Base-by-base conservation (phyloP, 2,329 filamentous ascomycete species). In the Nectriaceae sp. region DNA sequence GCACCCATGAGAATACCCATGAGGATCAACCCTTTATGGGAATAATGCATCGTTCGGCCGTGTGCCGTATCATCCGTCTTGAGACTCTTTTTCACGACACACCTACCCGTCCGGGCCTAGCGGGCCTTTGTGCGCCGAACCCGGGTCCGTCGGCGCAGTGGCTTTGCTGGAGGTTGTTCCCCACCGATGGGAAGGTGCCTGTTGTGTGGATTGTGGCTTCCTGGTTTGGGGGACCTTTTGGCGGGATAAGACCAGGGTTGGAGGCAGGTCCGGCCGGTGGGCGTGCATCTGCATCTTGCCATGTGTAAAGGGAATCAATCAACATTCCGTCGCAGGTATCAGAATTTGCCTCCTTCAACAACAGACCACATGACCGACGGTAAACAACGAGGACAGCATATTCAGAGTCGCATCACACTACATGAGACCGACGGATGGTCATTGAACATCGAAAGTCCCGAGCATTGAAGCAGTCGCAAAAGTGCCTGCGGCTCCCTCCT, bases 151-250 rank as follows among this genome's bases (percentile, higher is more conserved):
- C 6, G 24, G 43, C 46, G 38, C 55, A 49, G 52, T 47, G 53
- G 53, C 49, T 46, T 43, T 31, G 29, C 40, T 26, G 36, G 41
- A 36, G 29, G 42, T 37, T 21, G 21, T 35, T 29, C 39, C 35
- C 38, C 40, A 24, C 36, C 20, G n/a, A 26, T 29, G 41, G 43
- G 44, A 44, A 21, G 44, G 16, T 19, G 21, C 38, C 44, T 15
- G 24, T 54, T 51, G 51, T 50, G 45, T 49, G 46, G 44, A 42
- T 38, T 35, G 45, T 37, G 47, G 49, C 53, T 60, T 59, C 55
- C 53, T 50, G 59, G 47, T 40, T 55, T 57, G 55, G 59, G 59
- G 59, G 59, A 62, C 57, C 59, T 62, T 62, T 62, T 62, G 59
- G 50, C 54, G 57, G 57, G 50, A 59, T 53, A 52, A 51, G 52